Evolutionary conservation across 768 basidiomycete species (phyloP), one percentile per base, ranked within the genome.

Genomic region (Tremella mesenterica): DNA sequence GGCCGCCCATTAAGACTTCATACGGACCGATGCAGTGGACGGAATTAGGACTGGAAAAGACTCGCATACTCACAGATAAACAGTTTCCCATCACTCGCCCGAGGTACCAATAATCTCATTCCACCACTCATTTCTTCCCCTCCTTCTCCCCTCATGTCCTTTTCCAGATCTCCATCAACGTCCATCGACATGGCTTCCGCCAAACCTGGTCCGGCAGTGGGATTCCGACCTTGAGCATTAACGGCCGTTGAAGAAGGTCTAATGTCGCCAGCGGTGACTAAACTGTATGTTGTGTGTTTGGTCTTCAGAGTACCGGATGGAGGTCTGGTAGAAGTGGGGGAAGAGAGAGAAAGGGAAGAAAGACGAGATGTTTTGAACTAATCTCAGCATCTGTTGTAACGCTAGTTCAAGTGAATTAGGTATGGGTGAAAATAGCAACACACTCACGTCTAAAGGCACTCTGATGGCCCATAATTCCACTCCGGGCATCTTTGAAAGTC

Each of bases 51-150:
- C 23, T 4, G 12, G 5, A 28, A 16, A 12, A 8, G 33, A 8
- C 20, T 26, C 29, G 6, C 10, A 12, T 4, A 63, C 64, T 57
- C 53, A 72, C 71, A 62, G 33, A 63, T 54, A 55, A 51, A 63
- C 25, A 70, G 55, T 18, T 62, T 63, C 7, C 65, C 67, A 21
- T 52, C 46, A 25, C 53, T 58, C 13, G 63, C 36, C 20, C 59
- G 52, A 2, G 71, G 71, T 0, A 73, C 56, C 28, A 73, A 50
- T 29, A 73, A 45, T 26, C 54, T 51, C 64, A 73, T 60, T 1
- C 71, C 66, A 4, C 52, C 65, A 26, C 50, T 25, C 71, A 72
- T 73, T 54, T 73, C 69, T 39, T 67, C 67, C 1, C 67, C 71
- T 21, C 69, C 71, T 45, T 61, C 65, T 21, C 58, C 51, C 20